A percentile compares a stretch with the other conserved stretches of the same genome.
Conservation (phyloP, 2,329 filamentous ascomycete species). For the Colletotrichum sp. region DNA sequence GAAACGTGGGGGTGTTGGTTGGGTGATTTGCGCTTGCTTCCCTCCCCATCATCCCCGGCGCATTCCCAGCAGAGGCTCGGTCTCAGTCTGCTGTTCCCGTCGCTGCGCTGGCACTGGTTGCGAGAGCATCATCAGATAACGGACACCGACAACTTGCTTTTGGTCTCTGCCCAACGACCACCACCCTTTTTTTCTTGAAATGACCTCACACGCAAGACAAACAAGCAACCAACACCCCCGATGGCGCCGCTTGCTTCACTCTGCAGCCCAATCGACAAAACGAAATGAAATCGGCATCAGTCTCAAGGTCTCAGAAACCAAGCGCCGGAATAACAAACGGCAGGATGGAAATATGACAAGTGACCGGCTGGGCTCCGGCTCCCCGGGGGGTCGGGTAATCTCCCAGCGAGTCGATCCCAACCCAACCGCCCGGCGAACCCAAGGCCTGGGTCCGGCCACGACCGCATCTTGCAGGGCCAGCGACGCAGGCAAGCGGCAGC, state of each 20-base stretch:
- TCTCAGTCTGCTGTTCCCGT: background rate
- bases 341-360: background rate
- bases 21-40: background rate
- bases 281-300: background rate
- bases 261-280: background rate
- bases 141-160: background rate
- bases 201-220: background rate
- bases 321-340: background rate
- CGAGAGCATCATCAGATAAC: background rate
- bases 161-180: background rate
- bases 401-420: constrained; percentile 2
- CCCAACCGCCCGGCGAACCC: background rate
- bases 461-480: background rate
- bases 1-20: background rate
- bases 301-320: background rate
- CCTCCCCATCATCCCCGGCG: background rate
- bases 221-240: background rate
- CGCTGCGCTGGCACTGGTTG: background rate
- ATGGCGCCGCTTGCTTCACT: background rate
- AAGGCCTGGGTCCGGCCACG: background rate
- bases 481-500: background rate
- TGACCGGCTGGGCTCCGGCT: background rate
- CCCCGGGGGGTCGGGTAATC: background rate
- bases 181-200: background rate
- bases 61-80: background rate